Conservation (phyloP, 345 rosid species). For the Psidium guajava region DNA sequence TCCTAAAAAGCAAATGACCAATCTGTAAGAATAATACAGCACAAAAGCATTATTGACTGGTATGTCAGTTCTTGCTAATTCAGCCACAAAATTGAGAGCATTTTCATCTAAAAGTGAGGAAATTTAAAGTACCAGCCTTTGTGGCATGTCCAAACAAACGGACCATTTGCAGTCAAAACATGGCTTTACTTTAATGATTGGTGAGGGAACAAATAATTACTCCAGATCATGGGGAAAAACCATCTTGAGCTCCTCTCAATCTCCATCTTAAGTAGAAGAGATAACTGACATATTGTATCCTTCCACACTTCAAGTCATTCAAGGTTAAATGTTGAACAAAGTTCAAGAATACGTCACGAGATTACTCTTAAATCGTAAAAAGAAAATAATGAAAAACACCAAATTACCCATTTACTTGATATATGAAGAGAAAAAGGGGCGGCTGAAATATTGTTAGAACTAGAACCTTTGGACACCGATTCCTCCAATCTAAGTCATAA, state of each 20-base stretch:
- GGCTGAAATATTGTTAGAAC: background rate
- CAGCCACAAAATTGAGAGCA: background rate
- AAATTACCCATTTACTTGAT: background rate
- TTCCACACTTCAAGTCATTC: background rate
- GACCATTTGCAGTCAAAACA: background rate
- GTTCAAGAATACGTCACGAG: background rate
- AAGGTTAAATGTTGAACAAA: background rate
- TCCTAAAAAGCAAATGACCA: background rate
- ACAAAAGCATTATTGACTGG: background rate
- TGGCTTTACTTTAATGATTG: background rate
- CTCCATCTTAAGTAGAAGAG: background rate
- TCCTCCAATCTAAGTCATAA: background rate
- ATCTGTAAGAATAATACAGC: background rate
- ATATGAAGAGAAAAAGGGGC: background rate
- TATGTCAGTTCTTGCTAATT: background rate
- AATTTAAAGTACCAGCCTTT: background rate
- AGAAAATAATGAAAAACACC: background rate
- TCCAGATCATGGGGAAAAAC: background rate
- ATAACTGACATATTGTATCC: background rate
- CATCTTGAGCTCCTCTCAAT: background rate
- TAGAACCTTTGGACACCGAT: background rate
- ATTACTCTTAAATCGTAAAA: background rate
- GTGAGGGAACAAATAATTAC: background rate
- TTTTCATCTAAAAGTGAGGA: background rate
- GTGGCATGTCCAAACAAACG: background rate